Evolutionary conservation across 805 yeast genomes (phyloP), one percentile per base, ranked within the genome.

Genomic region (Ogataea zsoltii): DNA sequence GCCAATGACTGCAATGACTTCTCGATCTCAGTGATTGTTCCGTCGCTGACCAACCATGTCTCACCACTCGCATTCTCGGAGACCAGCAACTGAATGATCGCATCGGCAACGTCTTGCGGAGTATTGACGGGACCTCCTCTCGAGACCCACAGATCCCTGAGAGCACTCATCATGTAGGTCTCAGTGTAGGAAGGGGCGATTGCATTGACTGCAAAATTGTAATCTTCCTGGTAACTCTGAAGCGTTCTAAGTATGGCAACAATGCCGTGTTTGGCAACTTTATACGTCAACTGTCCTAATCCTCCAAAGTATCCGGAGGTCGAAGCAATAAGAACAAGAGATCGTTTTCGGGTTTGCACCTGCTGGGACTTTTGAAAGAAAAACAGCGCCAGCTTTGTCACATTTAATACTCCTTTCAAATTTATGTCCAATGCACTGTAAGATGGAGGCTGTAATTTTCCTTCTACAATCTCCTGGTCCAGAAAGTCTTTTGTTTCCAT

Each of bases 261-360:
- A 21, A 34, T 23, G 13, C 37, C 26, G 13, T 34, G 37, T 14
- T 34, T 34, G 26, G 26, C 28, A 16, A 19, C 37, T 14, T 34
- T 34, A 17, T 34, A 34, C 6, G 26, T 34, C 15, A 34, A 17
- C 12, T 34, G 37, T 12, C 37, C 28, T 13, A 34, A 12, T 13
- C 37, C 37, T 19, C 28, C 37, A 21, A 34, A 34, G 28, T 34
- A 21, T 4, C 37, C 37, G 3, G 37, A 34, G 18, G 37, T 34
- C 3, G 37, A 34, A 5, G 37, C 37, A 14, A 34, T 21, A 11
- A 34, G 28, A 3, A 34, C 37, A 4, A 34, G 15, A 4, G 37
- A 34, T 19, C 19, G 18, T 11, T 4, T 19, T 19, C 17, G n/a
- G 3, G 12, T 3, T 3, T 13, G 10, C 12, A 7, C 19, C 5